phyloP scores from a whole-genome alignment of 2,329 filamentous ascomycete genomes.

The Ceratocystis cacaofunesta region DNA sequence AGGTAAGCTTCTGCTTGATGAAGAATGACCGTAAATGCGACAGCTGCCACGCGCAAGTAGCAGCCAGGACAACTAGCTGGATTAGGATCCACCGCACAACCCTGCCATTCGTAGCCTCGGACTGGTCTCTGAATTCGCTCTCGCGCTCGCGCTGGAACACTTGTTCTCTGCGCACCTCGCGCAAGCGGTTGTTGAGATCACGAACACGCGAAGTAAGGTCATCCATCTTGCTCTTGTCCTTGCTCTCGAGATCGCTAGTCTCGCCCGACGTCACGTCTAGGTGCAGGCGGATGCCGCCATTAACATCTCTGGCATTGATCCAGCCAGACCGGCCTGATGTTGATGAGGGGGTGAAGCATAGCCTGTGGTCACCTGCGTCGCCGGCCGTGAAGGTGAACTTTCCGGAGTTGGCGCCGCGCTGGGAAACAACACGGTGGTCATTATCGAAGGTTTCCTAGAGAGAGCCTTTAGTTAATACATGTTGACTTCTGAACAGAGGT shows the following conservation, averaged over 20 bases:
- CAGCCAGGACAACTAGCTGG: conserved; percentile 68
- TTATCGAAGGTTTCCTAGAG: conserved; percentile 84
- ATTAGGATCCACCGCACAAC: conserved; percentile 90
- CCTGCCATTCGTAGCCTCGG: conserved; percentile 77
- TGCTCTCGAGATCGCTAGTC: conserved; percentile 83
- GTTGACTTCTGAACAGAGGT: neutral
- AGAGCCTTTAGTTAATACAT: conserved; percentile 2
- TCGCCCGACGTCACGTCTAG: conserved; percentile 90
- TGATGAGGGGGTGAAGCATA: conserved; percentile 83
- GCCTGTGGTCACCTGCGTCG: conserved; percentile 85
- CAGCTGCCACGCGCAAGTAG: conserved; percentile 92
- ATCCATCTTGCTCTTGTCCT: conserved; percentile 82
- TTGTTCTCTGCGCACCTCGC: conserved; percentile 86
- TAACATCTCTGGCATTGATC: conserved; percentile 48
- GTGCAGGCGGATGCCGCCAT: conserved; percentile 67
- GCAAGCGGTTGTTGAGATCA: conserved; percentile 74
- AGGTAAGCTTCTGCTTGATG: conserved; percentile 99
- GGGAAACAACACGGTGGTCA: conserved; percentile 87
- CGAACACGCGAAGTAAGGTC: conserved; percentile 78
- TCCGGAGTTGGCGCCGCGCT: conserved; percentile 59
- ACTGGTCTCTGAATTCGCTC: conserved; percentile 95
- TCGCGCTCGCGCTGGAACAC: conserved; percentile 95
- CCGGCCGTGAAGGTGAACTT: conserved; percentile 93
- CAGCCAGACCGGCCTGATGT: conserved; percentile 54
- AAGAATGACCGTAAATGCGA: conserved; percentile 94